Evolutionary conservation across 495 filamentous ascomycete genomes (phyloP).

Genomic region (Oleoguttula mirabilis): DNA sequence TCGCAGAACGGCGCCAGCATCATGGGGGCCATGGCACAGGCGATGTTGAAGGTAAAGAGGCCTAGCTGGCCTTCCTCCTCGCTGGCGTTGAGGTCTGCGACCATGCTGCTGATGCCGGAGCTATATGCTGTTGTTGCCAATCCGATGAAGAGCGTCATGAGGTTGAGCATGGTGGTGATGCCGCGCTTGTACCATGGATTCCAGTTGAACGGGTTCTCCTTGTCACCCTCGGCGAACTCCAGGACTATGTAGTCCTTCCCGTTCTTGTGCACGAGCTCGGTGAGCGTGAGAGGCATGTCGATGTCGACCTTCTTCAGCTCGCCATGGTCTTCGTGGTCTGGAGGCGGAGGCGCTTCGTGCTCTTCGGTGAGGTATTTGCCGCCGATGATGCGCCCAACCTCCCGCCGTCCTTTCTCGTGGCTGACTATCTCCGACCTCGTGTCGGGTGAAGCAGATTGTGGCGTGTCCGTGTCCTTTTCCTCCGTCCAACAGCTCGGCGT

Average conservation of each 20-base stretch:
- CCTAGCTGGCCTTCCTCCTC: constrained; percentile 32
- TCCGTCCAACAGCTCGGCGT: neutral
- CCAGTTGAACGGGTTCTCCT: constrained; percentile 40
- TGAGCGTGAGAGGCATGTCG: constrained; percentile 34
- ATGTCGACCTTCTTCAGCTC: constrained; percentile 33
- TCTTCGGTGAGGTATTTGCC: constrained; percentile 28
- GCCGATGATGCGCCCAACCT: constrained; percentile 27
- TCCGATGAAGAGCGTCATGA: constrained; percentile 40
- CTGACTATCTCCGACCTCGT: neutral
- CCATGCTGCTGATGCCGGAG: constrained; percentile 34
- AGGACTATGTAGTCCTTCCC: constrained; percentile 30
- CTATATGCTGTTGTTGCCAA: constrained; percentile 39
- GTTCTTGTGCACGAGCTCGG: constrained; percentile 25
- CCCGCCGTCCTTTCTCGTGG: neutral
- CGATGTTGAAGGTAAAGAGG: constrained; percentile 33
- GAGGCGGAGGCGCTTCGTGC: constrained; percentile 10
- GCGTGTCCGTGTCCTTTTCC: constrained; percentile 1
- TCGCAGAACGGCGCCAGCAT: constrained; percentile 39
- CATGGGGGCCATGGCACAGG: constrained; percentile 28
- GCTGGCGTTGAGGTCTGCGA: constrained; percentile 29
- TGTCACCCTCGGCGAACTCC: constrained; percentile 32
- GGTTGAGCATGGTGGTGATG: constrained; percentile 34
- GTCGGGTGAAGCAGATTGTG: neutral
- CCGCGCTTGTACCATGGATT: constrained; percentile 28
- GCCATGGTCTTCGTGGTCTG: constrained; percentile 15